Evolutionary conservation across 352 stramenopile species (phyloP).

Genomic region (Globisporangium middletonii): DNA sequence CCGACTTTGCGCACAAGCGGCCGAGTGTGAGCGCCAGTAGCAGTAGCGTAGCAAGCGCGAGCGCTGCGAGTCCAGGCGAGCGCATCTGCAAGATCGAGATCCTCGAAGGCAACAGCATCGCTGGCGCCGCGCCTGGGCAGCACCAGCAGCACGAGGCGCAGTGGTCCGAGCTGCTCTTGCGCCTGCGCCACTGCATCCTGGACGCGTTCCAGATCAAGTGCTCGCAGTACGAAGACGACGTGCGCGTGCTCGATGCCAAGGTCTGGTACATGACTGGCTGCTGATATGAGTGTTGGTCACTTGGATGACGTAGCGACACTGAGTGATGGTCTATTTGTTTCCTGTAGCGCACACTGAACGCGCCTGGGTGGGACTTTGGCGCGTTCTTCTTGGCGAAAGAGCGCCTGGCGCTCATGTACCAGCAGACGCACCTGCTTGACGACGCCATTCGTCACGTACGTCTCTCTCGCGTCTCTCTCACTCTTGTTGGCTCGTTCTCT

Average conservation of each 20-base stretch:
- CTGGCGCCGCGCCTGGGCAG: conserved; percentile 35
- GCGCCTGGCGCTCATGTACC: conserved; percentile 73
- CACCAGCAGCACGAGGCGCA: conserved; percentile 76
- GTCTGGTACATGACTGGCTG: conserved; percentile 11
- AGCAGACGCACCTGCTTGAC: conserved; percentile 78
- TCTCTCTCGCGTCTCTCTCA: not conserved
- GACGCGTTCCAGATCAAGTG: conserved; percentile 75
- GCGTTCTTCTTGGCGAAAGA: conserved; percentile 81
- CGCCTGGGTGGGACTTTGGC: conserved; percentile 64
- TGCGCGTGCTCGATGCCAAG: conserved; percentile 59
- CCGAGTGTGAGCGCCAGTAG: conserved; percentile 4
- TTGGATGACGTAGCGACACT: not conserved
- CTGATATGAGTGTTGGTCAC: not conserved
- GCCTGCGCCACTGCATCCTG: conserved; percentile 73
- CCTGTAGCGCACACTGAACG: conserved; percentile 24
- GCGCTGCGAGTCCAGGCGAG: conserved; percentile 16
- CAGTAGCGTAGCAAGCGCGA: too few relatives aligned
- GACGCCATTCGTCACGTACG: conserved; percentile 77
- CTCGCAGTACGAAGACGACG: conserved; percentile 72
- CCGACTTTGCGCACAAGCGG: conserved; percentile 57
- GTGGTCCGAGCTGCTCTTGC: conserved; percentile 69
- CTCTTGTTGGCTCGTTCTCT: not conserved
- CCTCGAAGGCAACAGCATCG: conserved; percentile 59
- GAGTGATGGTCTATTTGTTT: not conserved
- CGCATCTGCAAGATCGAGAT: conserved; percentile 83